Conservation (phyloP, 805 yeast genomes). For the Yarrowia bubula region DNA sequence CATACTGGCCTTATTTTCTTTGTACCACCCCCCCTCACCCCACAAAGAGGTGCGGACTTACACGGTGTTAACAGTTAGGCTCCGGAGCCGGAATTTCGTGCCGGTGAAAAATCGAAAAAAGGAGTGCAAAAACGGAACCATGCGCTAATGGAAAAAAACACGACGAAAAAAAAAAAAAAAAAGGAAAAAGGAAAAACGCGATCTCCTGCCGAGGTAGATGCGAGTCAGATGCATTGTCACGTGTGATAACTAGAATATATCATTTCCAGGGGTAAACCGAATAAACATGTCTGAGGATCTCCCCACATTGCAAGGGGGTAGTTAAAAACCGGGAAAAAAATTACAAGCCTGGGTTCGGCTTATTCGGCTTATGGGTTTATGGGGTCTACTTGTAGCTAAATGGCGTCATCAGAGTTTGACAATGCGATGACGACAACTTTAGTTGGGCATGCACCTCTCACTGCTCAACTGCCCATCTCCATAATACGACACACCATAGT, state of each 20-base stretch:
- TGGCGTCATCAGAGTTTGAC: constrained; percentile 9
- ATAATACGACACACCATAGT: too few relatives aligned
- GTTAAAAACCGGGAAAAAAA: background rate
- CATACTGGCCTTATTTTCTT: too few relatives aligned
- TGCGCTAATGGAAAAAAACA: background rate
- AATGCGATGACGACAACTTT: too few relatives aligned
- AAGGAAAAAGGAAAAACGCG: too few relatives aligned
- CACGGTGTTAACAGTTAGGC: background rate
- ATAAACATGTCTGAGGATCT: too few relatives aligned
- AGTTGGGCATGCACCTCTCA: too few relatives aligned
- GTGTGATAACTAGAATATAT: too few relatives aligned
- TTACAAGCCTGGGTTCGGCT: background rate
- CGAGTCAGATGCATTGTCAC: background rate
- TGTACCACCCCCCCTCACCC: too few relatives aligned
- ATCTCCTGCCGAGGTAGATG: background rate
- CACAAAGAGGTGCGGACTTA: background rate
- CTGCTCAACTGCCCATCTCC: too few relatives aligned
- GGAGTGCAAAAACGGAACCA: background rate
- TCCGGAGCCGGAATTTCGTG: background rate
- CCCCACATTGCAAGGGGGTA: too few relatives aligned
- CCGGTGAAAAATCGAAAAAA: background rate
- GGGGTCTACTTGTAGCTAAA: background rate
- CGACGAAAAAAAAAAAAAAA: background rate
- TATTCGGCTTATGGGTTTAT: background rate
- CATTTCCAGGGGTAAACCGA: too few relatives aligned